Conservation (phyloP, 371 early-diverging fungal genomes). For the Phascolomyces articulosus region DNA sequence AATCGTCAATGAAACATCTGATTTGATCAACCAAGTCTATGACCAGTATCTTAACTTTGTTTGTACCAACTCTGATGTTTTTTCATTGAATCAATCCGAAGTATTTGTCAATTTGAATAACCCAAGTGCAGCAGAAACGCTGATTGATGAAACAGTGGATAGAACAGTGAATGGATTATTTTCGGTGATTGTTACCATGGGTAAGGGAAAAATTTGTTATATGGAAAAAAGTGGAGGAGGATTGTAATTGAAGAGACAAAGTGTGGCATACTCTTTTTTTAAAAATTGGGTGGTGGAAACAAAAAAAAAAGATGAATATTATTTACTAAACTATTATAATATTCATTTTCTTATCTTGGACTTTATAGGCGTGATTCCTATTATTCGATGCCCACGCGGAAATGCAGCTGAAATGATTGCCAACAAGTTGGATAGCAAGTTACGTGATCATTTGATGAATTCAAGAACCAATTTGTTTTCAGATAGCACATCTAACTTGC, state of each 20-base stretch:
- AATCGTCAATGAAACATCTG: conserved; percentile 71
- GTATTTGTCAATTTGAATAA: conserved; percentile 84
- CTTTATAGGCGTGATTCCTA: conserved; percentile 74
- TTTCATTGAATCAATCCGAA: conserved; percentile 88
- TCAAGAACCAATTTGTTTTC: conserved; percentile 80
- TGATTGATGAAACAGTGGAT: conserved; percentile 80
- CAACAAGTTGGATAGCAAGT: conserved; percentile 80
- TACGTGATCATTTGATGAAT: conserved; percentile 91
- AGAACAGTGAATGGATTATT: conserved; percentile 83
- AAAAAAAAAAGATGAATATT: neutral
- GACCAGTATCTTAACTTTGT: conserved; percentile 97
- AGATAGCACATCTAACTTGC: conserved; percentile 55
- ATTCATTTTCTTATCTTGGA: neutral
- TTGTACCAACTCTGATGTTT: conserved; percentile 92
- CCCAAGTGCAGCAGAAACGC: conserved; percentile 76
- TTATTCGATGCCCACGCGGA: conserved; percentile 89
- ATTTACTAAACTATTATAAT: no score
- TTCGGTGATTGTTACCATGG: conserved; percentile 92
- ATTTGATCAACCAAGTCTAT: conserved; percentile 87
- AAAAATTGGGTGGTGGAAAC: no score
- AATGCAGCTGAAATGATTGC: conserved; percentile 96
- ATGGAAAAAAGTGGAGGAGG: neutral
- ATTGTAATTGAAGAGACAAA: no score
- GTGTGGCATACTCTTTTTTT: no score
- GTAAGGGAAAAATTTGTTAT: conserved; percentile 24